Conservation (phyloP, 192 early-diverging fungal genomes). For the Chytriomyces confervae region DNA sequence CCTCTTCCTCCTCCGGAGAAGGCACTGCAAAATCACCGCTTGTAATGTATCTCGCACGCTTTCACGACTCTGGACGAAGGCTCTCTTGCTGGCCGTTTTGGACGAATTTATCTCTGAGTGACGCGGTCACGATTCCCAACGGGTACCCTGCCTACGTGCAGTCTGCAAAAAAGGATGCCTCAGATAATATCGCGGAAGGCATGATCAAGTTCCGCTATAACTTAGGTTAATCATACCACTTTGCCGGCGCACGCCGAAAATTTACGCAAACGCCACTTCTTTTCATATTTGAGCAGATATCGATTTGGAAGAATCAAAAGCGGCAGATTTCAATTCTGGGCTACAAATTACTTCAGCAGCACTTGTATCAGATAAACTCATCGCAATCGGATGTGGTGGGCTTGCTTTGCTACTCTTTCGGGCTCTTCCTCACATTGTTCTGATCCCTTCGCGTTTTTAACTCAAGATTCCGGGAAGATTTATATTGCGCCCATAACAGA, state of each 20-base stretch:
- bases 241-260: no score
- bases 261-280: no score
- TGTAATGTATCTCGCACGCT: background rate
- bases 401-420: slow-evolving; percentile 4
- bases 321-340: slow-evolving; percentile 27
- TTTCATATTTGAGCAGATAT: background rate
- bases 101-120: background rate
- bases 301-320: slow-evolving; percentile 33
- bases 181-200: background rate
- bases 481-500: slow-evolving; percentile 56
- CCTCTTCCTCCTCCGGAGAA: no score
- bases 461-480: slow-evolving; percentile 67
- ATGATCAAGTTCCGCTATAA: background rate
- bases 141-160: background rate
- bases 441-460: slow-evolving; percentile 4
- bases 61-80: background rate
- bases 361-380: slow-evolving; percentile 58
- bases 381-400: slow-evolving; percentile 74
- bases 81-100: slow-evolving; percentile 8
- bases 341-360: slow-evolving; percentile 53
- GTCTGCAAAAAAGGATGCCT: background rate
- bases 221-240: no score
- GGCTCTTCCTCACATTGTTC: background rate
- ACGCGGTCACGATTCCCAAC: background rate
- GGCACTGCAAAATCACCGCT: no score